Evolutionary conservation across 2,329 filamentous ascomycete genomes (phyloP).

Genomic region (Ophiostoma australiae): DNA sequence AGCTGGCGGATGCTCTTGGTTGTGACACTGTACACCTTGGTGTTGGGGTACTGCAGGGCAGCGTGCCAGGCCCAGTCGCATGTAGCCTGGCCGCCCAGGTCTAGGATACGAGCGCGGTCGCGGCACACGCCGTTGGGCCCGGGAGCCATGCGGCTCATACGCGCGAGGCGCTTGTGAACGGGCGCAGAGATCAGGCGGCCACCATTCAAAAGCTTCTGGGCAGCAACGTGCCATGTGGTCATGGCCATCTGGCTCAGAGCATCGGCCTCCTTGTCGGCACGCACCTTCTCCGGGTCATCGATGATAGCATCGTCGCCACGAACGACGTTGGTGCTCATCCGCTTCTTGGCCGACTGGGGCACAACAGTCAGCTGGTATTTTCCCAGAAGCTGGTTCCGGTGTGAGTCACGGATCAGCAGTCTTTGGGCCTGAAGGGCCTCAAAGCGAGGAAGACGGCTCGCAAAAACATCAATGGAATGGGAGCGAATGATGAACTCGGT

Average conservation of each 20-base stretch:
- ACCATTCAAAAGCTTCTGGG: slow-evolving; percentile 57
- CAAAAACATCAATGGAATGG: slow-evolving; percentile 68
- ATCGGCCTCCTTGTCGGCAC: slow-evolving; percentile 72
- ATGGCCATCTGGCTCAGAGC: slow-evolving; percentile 67
- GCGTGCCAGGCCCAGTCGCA: slow-evolving; percentile 97
- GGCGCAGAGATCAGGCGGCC: slow-evolving; percentile 61
- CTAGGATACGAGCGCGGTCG: slow-evolving; percentile 65
- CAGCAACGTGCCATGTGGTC: slow-evolving; percentile 58
- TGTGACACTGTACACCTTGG: slow-evolving; percentile 82
- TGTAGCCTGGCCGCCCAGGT: slow-evolving; percentile 76
- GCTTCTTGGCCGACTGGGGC: slow-evolving; percentile 64
- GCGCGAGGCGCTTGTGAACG: slow-evolving; percentile 56
- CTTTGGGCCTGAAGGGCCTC: slow-evolving; percentile 84
- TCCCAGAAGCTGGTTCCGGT: slow-evolving; percentile 76
- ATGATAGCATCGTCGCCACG: slow-evolving; percentile 63
- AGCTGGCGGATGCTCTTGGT: slow-evolving; percentile 64
- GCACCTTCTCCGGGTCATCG: slow-evolving; percentile 59
- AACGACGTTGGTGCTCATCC: slow-evolving; percentile 65
- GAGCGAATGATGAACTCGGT: slow-evolving; percentile 65
- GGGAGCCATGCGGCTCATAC: slow-evolving; percentile 47
- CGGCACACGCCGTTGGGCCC: slow-evolving; percentile 41
- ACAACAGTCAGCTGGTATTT: slow-evolving; percentile 74
- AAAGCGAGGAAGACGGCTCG: slow-evolving; percentile 78
- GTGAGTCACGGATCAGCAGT: slow-evolving; percentile 64
- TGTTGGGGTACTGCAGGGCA: slow-evolving; percentile 76